These are phyloP conservation scores for Chlamydomonas schloesseri DNA, from an alignment of 139 green algal genomes.

Conservation along the genomic window DNA sequence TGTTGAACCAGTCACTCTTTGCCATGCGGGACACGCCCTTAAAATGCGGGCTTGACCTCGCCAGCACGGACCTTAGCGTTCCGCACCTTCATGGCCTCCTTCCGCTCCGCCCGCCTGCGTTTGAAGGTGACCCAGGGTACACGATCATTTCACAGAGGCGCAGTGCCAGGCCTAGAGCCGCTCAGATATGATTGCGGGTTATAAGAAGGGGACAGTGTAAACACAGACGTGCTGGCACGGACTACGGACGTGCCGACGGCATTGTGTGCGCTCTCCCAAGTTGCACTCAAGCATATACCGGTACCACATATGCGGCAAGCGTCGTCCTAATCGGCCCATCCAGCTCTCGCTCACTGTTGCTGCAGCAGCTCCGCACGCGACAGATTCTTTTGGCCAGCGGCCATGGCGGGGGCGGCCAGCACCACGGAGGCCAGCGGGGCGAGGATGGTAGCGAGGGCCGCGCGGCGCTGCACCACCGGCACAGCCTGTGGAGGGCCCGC, in stretches of 20 bases:
- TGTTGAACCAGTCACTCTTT: too few species aligned
- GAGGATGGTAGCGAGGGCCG: background rate
- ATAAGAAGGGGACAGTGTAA: too few species aligned
- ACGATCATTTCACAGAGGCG: too few species aligned
- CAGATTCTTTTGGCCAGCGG: constrained; percentile 17
- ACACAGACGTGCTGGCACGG: too few species aligned
- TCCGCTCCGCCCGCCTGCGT: constrained; percentile 32
- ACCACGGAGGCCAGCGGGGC: background rate
- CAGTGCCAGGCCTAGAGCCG: too few species aligned
- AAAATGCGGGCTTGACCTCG: constrained; percentile 17
- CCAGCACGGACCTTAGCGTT: constrained; percentile 6
- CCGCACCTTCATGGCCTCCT: constrained; percentile 29
- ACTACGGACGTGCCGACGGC: too few species aligned
- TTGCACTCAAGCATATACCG: too few species aligned
- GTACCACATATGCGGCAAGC: too few species aligned
- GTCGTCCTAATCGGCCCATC: too few species aligned
- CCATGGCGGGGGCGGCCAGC: background rate
- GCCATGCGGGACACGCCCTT: background rate
- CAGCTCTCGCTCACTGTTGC: constrained; percentile 42
- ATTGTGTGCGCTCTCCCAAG: too few species aligned
- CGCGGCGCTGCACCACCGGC: background rate
- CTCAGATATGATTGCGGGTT: too few species aligned
- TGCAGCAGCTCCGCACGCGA: background rate
- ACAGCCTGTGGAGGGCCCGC: background rate
- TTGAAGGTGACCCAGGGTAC: background rate